Evolutionary conservation across 352 stramenopile species (phyloP).

Genomic region (Phytophthora foliorum): DNA sequence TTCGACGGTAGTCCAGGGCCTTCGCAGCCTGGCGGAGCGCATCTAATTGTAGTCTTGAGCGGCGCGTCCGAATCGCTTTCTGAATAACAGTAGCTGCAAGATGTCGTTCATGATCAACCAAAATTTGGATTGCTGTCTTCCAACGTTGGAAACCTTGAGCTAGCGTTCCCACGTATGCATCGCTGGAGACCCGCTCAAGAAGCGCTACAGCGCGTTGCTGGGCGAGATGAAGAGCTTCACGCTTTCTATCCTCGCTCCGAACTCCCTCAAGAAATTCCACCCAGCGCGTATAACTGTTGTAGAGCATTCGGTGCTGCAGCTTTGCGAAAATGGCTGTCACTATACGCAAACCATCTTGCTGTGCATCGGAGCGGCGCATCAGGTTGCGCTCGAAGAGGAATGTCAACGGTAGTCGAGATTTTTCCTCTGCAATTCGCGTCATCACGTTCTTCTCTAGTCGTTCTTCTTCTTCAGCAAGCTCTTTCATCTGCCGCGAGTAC

Average conservation of each 20-base stretch:
- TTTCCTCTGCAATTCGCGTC: constrained; percentile 58
- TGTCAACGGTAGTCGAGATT: constrained; percentile 65
- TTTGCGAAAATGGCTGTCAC: constrained; percentile 78
- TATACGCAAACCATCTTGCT: constrained; percentile 55
- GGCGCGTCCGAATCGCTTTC: constrained; percentile 44
- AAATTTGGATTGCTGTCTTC: constrained; percentile 18
- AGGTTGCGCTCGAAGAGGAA: constrained; percentile 85
- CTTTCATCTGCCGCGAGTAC: constrained; percentile 22
- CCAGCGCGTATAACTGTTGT: constrained; percentile 58
- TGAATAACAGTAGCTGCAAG: constrained; percentile 60
- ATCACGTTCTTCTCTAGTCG: constrained; percentile 47
- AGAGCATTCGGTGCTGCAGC: constrained; percentile 70
- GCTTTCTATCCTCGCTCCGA: constrained; percentile 34
- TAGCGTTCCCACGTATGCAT: constrained; percentile 63
- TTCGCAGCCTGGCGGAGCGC: constrained; percentile 51
- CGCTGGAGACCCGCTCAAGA: constrained; percentile 65
- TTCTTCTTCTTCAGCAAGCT: constrained; percentile 29
- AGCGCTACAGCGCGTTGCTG: constrained; percentile 53
- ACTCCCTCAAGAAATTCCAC: constrained; percentile 23
- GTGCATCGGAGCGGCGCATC: constrained; percentile 60
- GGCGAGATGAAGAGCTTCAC: constrained; percentile 34
- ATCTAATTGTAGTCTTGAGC: constrained; percentile 41
- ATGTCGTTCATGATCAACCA: constrained; percentile 35
- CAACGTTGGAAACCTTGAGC: constrained; percentile 48
- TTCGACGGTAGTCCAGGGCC: constrained; percentile 51